These are phyloP conservation scores for Colletotrichum noveboracense DNA, from an alignment of 2,329 filamentous ascomycete genomes.

Conservation along the genomic window DNA sequence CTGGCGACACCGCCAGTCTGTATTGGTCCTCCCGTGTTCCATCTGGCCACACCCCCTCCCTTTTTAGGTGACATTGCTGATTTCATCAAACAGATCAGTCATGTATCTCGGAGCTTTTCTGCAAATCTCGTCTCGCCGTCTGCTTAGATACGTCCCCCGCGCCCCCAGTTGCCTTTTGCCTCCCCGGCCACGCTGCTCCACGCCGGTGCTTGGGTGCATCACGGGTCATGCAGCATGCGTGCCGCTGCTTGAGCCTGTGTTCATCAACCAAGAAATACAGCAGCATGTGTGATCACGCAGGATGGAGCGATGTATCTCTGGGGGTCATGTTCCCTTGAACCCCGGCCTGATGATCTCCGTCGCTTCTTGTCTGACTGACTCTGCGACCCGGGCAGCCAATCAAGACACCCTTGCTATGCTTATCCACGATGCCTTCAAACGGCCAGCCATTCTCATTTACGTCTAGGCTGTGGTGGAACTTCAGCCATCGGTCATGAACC, in stretches of 20 bases:
- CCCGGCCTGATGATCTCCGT: neutral
- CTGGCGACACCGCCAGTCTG: neutral
- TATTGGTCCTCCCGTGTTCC: neutral
- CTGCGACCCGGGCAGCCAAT: neutral
- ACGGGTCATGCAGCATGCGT: neutral
- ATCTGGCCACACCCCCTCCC: neutral
- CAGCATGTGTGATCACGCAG: neutral
- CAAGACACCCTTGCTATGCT: neutral
- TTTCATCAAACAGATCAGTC: constrained; percentile 6
- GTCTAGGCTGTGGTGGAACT: neutral
- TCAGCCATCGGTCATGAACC: neutral
- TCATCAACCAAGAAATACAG: neutral
- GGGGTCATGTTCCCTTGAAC: neutral
- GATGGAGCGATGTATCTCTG: neutral
- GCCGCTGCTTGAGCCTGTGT: neutral
- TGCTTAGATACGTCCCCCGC: neutral
- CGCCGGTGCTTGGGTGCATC: neutral
- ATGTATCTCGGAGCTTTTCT: constrained; percentile 13
- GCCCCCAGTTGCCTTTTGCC: neutral
- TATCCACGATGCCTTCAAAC: neutral
- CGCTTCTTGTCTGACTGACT: neutral
- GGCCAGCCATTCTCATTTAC: neutral
- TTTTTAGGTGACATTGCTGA: neutral
- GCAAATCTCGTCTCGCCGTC: constrained; percentile 9
- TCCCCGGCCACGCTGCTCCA: constrained; percentile 3